phyloP scores from a whole-genome alignment of 2,329 filamentous ascomycete genomes.

The Colletotrichum tofieldiae region DNA sequence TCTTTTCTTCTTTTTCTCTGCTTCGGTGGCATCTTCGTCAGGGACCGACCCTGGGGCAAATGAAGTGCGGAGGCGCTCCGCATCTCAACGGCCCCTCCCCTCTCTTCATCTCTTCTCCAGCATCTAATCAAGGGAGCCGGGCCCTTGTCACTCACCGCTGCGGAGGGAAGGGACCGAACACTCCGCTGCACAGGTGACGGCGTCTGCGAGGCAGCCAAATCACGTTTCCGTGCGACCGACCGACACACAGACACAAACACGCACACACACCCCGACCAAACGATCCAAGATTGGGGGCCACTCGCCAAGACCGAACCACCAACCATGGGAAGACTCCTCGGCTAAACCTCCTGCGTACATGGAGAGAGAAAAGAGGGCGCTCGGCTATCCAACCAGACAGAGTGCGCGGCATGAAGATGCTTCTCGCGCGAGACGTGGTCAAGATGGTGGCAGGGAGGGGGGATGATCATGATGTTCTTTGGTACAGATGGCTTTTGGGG shows the following conservation, averaged over 20 bases:
- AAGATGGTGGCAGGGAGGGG: neutral
- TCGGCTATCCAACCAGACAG: neutral
- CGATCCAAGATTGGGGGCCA: neutral
- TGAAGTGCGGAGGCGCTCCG: constrained; percentile 6
- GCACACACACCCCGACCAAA: neutral
- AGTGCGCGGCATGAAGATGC: neutral
- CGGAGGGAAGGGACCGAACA: neutral
- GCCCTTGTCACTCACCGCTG: neutral
- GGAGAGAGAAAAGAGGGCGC: neutral
- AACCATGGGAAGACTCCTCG: neutral
- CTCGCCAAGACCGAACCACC: neutral
- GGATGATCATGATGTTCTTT: neutral
- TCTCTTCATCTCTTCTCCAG: neutral
- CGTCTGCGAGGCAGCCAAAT: neutral
- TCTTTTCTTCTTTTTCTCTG: neutral
- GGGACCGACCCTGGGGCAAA: neutral
- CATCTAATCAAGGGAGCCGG: neutral
- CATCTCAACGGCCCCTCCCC: neutral
- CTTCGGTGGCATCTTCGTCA: neutral
- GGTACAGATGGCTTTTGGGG: neutral
- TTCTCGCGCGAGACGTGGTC: neutral
- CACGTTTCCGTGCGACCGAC: neutral
- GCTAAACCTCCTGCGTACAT: neutral
- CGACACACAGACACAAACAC: neutral
- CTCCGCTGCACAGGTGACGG: neutral